Evolutionary conservation across 148 eudicot genomes (phyloP), one percentile per base, ranked within the genome.

Genomic region (Agrostemma githago): DNA sequence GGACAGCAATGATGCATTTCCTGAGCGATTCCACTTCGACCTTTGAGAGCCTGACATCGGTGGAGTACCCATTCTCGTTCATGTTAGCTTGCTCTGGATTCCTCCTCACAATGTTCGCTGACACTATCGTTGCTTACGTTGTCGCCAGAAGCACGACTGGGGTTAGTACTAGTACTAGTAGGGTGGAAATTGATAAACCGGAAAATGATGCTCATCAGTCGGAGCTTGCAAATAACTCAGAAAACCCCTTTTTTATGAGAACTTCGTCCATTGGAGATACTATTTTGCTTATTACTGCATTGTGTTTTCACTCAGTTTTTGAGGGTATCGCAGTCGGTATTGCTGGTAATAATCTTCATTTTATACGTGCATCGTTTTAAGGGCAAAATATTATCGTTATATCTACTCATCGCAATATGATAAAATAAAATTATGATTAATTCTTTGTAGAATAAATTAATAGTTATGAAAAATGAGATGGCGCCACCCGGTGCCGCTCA

Each of bases 261-360:
- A 87, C 90, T 8, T 51, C 85, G 4, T 87, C 90, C 4, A 17
- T 87, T 16, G 86, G 87, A 19, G 95, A 87, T 51, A 81, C 89
- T n/a, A 19, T 92, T 8, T 90, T 92, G 54, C 90, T 90, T 8
- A 89, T 92, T 15, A 39, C 78, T 15, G 98, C 96, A 2, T 78
- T 92, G 74, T 89, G 96, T 78, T 90, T 90, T 59, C 98, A 92
- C 65, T 92, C 98, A 0, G 63, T 87, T 71, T 92, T 92, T 54
- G 97, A 90, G 82, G 96, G 98, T 46, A 87, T 90, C 68, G 96
- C 92, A 14, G 88, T 92, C 77, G 98, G 98, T 51, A 79, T 92
- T 53, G 82, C 97, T 77, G 88, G 97, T 90, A 82, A 74, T 26
- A 26, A 26, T 26, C 34, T 8, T 43, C 2, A 26, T 20, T 54